Evolutionary conservation across 495 filamentous ascomycete genomes (phyloP), one percentile per base, ranked within the genome.

Genomic region (Aspergillus mulundensis): DNA sequence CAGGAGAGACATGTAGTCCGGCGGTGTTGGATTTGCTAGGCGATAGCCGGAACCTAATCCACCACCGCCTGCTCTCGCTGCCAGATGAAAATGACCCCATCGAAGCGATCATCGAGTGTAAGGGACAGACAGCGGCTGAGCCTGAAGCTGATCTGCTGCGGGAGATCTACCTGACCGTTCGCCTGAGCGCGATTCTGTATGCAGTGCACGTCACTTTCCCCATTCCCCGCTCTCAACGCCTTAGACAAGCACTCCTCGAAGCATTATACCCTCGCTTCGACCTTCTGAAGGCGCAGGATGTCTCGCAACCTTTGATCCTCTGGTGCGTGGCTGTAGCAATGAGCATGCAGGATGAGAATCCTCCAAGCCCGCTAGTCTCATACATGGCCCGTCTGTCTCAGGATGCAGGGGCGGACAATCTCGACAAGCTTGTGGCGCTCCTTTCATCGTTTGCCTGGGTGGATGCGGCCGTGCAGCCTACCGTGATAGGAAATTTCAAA

Each of bases 181-280:
- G 50, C 16, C 24, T 53, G 14, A 43, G 21, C 11, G 50, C 50
- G 15, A 30, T 53, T 1, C 23, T 53, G 39, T 53, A 44, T 42
- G 50, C 50, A 32, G 7, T 53, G 1, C 50, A 53, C 18, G 50
- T 53, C 25, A 53, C 50, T 3, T 53, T 53, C 4, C 50, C 50
- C 5, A 6, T 53, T 20, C 48, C 48, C 3, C 48, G 48, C 18
- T 20, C 28, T 15, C 28, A 34, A 5, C 18, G 0, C 0, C 7
- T 50, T 3, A 18, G 48, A 34, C 7, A 53, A 14, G 8, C 7
- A 14, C 14, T 30, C 24, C 24, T 53, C 11, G 3, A 41, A 0
- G 8, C 20, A 14, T 16, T 53, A 6, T 8, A n/a, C 2, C 15
- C 50, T n/a, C 36, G 36, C 18, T 16, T 53, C 15, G 50, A 25